Percentiles rank a stretch among this genome's conserved stretches.
Evolutionary conservation across 73 alveolate species (phyloP).

Genomic region (Halteria grandinella): DNA sequence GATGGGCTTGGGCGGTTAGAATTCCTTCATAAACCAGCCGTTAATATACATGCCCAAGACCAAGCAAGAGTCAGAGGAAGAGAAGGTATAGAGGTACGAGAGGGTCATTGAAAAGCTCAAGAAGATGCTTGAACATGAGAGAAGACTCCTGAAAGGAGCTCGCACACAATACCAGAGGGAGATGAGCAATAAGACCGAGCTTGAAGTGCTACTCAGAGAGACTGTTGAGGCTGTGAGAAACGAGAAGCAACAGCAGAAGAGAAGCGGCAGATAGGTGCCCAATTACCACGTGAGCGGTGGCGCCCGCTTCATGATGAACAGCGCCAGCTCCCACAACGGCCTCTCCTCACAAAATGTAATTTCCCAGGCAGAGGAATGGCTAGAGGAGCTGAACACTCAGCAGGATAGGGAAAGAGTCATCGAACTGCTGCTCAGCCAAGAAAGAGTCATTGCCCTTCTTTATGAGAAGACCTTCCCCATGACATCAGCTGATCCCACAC

Average conservation of each 20-base stretch:
- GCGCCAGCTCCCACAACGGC: no score
- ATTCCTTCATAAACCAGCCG: slow-evolving; percentile 16
- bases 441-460: slow-evolving; percentile 69
- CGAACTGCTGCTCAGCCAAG: slow-evolving; percentile 73
- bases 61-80: slow-evolving; percentile 64
- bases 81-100: slow-evolving; percentile 61
- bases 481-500: slow-evolving; percentile 41
- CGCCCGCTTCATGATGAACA: background rate
- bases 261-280: background rate
- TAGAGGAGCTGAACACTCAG: no score
- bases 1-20: background rate
- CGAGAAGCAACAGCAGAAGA: slow-evolving; percentile 41
- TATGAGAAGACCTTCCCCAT: slow-evolving; percentile 81
- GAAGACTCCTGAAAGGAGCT: slow-evolving; percentile 66
- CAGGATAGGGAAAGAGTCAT: slow-evolving; percentile 80
- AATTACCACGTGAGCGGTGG: background rate
- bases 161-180: slow-evolving; percentile 65
- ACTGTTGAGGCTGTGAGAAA: slow-evolving; percentile 64
- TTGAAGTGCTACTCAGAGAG: slow-evolving; percentile 65
- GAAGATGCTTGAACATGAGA: slow-evolving; percentile 74
- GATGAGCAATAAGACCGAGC: slow-evolving; percentile 67
- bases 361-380: no score
- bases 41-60: slow-evolving; percentile 13
- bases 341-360: no score
- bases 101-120: slow-evolving; percentile 70